Evolutionary conservation across 176 grass and related monocot genomes (phyloP).

Genomic region (Phyllostachys edulis): DNA sequence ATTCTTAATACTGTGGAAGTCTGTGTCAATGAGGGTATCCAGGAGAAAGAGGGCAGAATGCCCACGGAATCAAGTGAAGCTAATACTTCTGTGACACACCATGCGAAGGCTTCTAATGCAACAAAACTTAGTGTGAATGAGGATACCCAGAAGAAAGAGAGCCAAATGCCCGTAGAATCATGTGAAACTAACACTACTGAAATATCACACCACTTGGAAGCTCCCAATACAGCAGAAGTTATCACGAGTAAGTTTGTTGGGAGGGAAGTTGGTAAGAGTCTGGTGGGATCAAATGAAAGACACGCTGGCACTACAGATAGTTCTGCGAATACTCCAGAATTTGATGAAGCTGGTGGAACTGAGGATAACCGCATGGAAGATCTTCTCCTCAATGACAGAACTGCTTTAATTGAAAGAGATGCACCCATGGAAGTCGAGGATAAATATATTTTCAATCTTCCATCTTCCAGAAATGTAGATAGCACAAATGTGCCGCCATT

Average conservation of each 20-base stretch:
- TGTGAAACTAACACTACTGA: slow-evolving; percentile 5
- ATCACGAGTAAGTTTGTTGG: neutral
- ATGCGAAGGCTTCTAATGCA: slow-evolving; percentile 22
- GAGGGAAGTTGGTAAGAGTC: slow-evolving; percentile 10
- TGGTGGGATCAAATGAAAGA: neutral
- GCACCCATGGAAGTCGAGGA: neutral
- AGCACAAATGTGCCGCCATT: slow-evolving; percentile 16
- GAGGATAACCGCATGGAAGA: slow-evolving; percentile 1
- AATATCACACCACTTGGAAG: slow-evolving; percentile 5
- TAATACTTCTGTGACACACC: neutral
- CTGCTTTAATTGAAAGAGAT: slow-evolving; percentile 17
- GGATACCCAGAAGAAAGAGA: slow-evolving; percentile 27
- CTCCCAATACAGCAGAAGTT: slow-evolving; percentile 7
- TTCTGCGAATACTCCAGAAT: neutral
- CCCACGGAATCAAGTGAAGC: slow-evolving; percentile 19
- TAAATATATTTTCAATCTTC: slow-evolving; percentile 3
- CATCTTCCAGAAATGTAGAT: slow-evolving; percentile 38
- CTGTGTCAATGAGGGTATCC: slow-evolving; percentile 17
- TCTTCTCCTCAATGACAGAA: neutral
- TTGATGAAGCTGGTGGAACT: slow-evolving; percentile 10
- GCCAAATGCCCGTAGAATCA: slow-evolving; percentile 26
- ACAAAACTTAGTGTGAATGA: slow-evolving; percentile 3
- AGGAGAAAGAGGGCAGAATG: slow-evolving; percentile 25
- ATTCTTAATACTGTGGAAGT: neutral
- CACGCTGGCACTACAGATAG: neutral